Conservation (phyloP, 345 rosid species). For the Aegle marmelos region DNA sequence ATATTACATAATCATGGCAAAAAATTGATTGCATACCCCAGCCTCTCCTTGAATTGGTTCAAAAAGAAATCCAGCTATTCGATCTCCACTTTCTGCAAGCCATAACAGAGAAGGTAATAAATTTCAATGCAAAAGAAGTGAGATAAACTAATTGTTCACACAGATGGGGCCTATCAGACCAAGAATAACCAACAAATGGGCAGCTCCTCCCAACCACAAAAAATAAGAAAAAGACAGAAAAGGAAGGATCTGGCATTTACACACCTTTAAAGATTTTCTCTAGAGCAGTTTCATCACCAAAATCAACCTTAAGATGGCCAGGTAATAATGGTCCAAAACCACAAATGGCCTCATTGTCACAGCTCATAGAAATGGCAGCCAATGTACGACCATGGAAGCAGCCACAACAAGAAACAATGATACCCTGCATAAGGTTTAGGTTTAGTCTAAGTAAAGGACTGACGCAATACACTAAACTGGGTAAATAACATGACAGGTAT, state of each 20-base stretch:
- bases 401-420: constrained; percentile 93
- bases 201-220: neutral
- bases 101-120: constrained; percentile 12
- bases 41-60: constrained; percentile 99
- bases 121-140: neutral
- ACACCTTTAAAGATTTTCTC: constrained; percentile 79
- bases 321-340: constrained; percentile 94
- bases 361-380: constrained; percentile 94
- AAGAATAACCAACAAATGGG: neutral
- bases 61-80: constrained; percentile 86
- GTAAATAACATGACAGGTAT: neutral
- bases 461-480: constrained; percentile 4
- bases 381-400: constrained; percentile 98
- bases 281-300: constrained; percentile 69
- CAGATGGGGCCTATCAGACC: neutral
- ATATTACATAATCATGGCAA: neutral
- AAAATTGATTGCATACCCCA: constrained; percentile 52
- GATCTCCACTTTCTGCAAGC: constrained; percentile 65
- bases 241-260: neutral
- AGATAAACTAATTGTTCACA: constrained; percentile 2
- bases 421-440: constrained; percentile 47
- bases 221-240: constrained; percentile 1
- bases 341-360: constrained; percentile 94
- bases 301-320: constrained; percentile 92
- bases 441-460: constrained; percentile 4